Percentiles rank a stretch among this genome's conserved stretches.
These are phyloP conservation scores for Austroboletus rostrupii DNA, from an alignment of 1,284 basidiomycete species.

Conservation along the genomic window DNA sequence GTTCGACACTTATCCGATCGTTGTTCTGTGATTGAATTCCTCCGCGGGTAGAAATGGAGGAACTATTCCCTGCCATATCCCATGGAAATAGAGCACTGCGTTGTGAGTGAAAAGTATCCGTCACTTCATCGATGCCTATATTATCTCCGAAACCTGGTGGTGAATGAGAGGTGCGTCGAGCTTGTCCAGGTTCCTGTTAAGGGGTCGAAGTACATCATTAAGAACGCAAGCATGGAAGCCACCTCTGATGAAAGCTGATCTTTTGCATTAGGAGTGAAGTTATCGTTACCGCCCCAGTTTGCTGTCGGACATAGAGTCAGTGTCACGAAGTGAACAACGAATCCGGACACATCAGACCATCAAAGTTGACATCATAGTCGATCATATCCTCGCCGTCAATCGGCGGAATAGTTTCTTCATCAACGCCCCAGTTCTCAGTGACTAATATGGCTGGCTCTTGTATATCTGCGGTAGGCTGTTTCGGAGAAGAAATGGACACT, in stretches of 20 bases:
- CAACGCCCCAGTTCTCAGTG: conserved; percentile 3
- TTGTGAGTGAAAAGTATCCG: conserved; percentile 51
- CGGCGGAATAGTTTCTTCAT: conserved; percentile 3
- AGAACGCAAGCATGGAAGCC: conserved; percentile 5
- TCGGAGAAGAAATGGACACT: conserved; percentile 5
- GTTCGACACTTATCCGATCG: conserved; percentile 47
- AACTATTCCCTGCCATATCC: conserved; percentile 71
- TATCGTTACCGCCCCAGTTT: conserved; percentile 18
- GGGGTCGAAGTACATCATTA: conserved; percentile 6
- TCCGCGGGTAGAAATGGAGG: conserved; percentile 42
- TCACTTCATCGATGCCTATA: conserved; percentile 41
- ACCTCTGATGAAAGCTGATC: conserved; percentile 66
- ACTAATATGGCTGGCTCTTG: conserved; percentile 1
- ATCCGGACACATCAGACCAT: conserved; percentile 21
- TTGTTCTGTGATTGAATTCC: conserved; percentile 39
- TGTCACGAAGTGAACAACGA: background rate
- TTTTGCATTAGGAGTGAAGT: conserved; percentile 14
- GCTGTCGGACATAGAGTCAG: conserved; percentile 13
- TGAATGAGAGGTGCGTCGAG: conserved; percentile 54
- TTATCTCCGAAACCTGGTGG: conserved; percentile 46
- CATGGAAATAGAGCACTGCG: conserved; percentile 72
- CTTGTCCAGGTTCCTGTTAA: conserved; percentile 73
- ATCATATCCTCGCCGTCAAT: conserved; percentile 15
- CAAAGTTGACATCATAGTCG: conserved; percentile 23
- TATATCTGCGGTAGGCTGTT: background rate